Percentiles rank a stretch among this genome's conserved stretches.
Conservation (phyloP, 225 moss, liverwort and hornwort genomes). For the Pseudoscleropodium purum region DNA sequence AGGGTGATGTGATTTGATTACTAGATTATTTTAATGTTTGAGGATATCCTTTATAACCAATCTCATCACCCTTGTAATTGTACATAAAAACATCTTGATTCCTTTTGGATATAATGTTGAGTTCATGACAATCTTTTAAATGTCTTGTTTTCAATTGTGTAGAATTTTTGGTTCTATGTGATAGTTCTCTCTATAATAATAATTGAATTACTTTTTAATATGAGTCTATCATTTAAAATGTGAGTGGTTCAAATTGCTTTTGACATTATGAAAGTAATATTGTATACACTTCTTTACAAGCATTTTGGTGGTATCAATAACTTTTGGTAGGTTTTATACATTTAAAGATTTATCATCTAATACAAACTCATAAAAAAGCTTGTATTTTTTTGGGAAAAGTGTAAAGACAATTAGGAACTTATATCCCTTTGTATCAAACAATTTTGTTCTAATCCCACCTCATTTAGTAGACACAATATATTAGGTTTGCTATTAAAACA, state of each 20-base stretch:
- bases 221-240: no score
- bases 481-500: no score
- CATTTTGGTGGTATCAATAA: neutral
- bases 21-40: fast-evolving
- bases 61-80: neutral
- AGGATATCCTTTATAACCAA: neutral
- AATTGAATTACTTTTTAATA: neutral
- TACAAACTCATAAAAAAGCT: neutral
- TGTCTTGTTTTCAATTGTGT: neutral
- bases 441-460: no score
- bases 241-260: no score
- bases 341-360: neutral
- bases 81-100: neutral
- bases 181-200: no score
- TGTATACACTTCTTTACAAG: neutral
- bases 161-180: neutral
- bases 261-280: neutral
- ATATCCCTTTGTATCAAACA: neutral
- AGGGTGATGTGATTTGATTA: neutral
- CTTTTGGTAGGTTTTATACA: neutral
- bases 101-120: neutral
- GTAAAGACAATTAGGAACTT: neutral
- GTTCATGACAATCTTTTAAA: neutral
- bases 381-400: fast-evolving
- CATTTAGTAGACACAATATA: no score